These are phyloP conservation scores for Mucor velutinosus DNA, from an alignment of 371 early-diverging fungal genomes.

Conservation along the genomic window DNA sequence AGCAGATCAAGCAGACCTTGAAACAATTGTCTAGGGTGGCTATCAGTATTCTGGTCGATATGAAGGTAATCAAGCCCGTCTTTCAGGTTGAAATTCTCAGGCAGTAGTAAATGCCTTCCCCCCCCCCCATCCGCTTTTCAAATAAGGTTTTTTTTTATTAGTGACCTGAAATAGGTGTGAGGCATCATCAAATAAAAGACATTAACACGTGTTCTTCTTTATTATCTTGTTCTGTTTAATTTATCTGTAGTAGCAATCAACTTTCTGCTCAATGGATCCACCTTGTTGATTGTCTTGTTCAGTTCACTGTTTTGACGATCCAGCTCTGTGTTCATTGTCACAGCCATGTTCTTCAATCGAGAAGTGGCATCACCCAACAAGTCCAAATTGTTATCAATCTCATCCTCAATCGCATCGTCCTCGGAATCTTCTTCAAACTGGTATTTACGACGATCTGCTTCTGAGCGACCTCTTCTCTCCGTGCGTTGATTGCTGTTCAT, in stretches of 20 bases:
- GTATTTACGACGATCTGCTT: slow-evolving; percentile 65
- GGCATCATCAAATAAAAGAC: neutral
- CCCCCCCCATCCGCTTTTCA: neutral
- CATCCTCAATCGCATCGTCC: slow-evolving; percentile 75
- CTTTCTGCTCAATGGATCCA: slow-evolving; percentile 49
- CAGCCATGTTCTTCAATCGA: slow-evolving; percentile 73
- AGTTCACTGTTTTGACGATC: slow-evolving; percentile 64
- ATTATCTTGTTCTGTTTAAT: slow-evolving; percentile 44
- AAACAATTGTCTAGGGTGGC: slow-evolving; percentile 10
- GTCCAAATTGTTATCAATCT: slow-evolving; percentile 80
- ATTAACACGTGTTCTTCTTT: slow-evolving; percentile 2
- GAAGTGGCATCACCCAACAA: slow-evolving; percentile 63
- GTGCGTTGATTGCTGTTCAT: slow-evolving; percentile 43
- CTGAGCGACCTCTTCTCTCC: slow-evolving; percentile 53
- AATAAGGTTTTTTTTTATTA: neutral
- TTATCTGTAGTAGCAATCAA: slow-evolving; percentile 45
- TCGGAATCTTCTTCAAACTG: slow-evolving; percentile 67
- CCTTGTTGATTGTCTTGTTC: slow-evolving; percentile 35
- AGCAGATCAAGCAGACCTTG: neutral
- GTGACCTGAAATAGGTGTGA: too few relatives aligned
- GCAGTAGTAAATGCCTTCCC: neutral
- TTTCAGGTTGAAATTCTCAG: slow-evolving; percentile 41
- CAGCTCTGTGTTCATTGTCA: slow-evolving; percentile 75
- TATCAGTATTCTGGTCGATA: slow-evolving; percentile 22
- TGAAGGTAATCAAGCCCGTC: slow-evolving; percentile 29